Base-by-base conservation (phyloP, 208 protist species). In the Leishmania martiniquensis region DNA sequence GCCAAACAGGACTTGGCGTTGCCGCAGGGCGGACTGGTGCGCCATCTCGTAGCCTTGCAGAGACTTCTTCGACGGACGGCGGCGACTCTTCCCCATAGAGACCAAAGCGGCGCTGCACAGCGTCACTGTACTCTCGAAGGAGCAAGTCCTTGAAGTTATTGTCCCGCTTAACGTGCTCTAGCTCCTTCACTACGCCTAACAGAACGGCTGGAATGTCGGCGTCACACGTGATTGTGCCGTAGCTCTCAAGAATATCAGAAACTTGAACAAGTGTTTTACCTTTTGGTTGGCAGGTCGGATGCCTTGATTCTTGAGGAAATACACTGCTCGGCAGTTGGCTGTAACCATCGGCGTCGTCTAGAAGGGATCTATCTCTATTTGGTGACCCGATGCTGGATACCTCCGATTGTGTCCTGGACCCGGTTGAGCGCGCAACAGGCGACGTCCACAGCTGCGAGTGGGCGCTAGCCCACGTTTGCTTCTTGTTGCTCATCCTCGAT, bases 231-330 rank as follows among this genome's bases (percentile, higher is more conserved):
- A 88, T 84, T 7, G 77, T 29, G 12, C 87, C 87, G 52, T 91
- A 91, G 17, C 66, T 70, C 54, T 87, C 88, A 32, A 95, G 82
- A 34, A 95, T 86, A 52, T 95, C 89, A 68, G 85, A 87, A 10
- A 94, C 79, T 62, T 92, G 78, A 39, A 80, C 60, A 7, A 85
- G 72, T 1, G 62, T 77, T 37, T 74, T 80, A n/a, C 80, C 71
- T 29, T 70, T 67, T 29, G 70, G 44, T 4, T 72, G 67, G 39
- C 51, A 71, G 32, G 17, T 34, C 32, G 15, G 42, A 4, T 65
- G 29, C 15, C 65, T 62, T 22, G 76, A 77, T 65, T 54, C 60
- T 63, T 62, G 44, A 2, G 37, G 32, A 5, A 52, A 77, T 15
- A 57, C 37, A 6, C 45, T 65, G 49, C 66, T 72, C 15, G 42